Evolutionary conservation across 768 basidiomycete species (phyloP).

Genomic region (Podaxis rugospora): DNA sequence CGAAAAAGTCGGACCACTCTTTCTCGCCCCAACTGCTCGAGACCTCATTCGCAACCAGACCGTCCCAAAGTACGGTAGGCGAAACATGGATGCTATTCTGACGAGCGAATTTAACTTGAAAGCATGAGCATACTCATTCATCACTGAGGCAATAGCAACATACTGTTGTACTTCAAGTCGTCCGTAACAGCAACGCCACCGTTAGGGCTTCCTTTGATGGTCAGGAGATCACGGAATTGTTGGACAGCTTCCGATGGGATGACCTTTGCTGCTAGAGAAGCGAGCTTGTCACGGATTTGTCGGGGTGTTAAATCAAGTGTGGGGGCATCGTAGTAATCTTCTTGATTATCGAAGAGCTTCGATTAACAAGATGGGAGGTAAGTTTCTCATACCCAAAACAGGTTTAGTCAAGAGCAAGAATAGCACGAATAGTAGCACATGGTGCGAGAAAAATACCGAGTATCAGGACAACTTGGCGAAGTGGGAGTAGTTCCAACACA

Average conservation of each 20-base stretch:
- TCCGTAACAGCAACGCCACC: constrained; percentile 81
- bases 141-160: constrained; percentile 21
- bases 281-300: constrained; percentile 73
- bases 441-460: not conserved
- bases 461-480: not conserved
- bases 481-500: not conserved
- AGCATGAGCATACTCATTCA: not conserved
- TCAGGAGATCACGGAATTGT: constrained; percentile 58
- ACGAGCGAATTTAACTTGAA: constrained; percentile 79
- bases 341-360: constrained; percentile 77
- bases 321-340: constrained; percentile 78
- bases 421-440: not conserved
- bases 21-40: constrained; percentile 78
- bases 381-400: not conserved
- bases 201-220: constrained; percentile 61
- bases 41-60: constrained; percentile 64
- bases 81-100: constrained; percentile 94
- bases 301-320: constrained; percentile 59
- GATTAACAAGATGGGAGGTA: not conserved
- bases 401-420: not conserved
- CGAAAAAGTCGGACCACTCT: constrained; percentile 79
- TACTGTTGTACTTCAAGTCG: constrained; percentile 87
- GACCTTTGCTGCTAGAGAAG: constrained; percentile 49
- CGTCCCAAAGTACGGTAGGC: constrained; percentile 77
- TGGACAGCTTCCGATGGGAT: constrained; percentile 46